Percentiles rank a stretch among this genome's conserved stretches.
These are phyloP conservation scores for Fennellomyces sp. DNA, from an alignment of 371 early-diverging fungal species.

Conservation along the genomic window DNA sequence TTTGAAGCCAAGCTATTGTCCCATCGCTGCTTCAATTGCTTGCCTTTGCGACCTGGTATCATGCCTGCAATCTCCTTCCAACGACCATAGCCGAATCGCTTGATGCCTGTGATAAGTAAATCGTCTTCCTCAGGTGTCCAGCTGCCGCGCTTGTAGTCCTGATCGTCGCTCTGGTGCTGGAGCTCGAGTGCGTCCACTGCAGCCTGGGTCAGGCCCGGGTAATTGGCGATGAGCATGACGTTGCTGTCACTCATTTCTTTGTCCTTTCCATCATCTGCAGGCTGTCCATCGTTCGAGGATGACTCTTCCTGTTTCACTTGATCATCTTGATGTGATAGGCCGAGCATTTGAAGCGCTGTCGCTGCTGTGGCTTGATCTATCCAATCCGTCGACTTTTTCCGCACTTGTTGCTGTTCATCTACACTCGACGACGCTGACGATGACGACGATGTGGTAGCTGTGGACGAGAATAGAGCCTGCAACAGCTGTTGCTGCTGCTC, in stretches of 20 bases:
- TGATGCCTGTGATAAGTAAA: conserved; percentile 31
- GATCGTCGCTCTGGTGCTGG: conserved; percentile 31
- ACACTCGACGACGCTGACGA: neutral
- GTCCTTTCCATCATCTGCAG: neutral
- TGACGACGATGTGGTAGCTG: neutral
- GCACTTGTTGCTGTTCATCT: conserved; percentile 13
- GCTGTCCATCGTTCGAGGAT: neutral
- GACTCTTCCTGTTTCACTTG: neutral
- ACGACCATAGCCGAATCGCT: conserved; percentile 36
- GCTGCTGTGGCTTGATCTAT: conserved; percentile 32
- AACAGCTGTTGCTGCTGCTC: conserved; percentile 9
- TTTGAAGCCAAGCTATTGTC: conserved; percentile 37
- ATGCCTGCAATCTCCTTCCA: conserved; percentile 44
- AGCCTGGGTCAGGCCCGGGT: conserved; percentile 24
- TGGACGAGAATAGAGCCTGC: neutral
- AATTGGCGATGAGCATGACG: conserved; percentile 34
- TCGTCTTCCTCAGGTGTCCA: conserved; percentile 46
- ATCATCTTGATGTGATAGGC: conserved; percentile 16
- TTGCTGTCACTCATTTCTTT: conserved; percentile 10
- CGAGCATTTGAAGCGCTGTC: conserved; percentile 28
- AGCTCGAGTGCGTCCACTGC: conserved; percentile 15
- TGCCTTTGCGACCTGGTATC: conserved; percentile 41
- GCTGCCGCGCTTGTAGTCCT: conserved; percentile 38
- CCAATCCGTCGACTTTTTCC: conserved; percentile 20
- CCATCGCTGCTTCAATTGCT: conserved; percentile 44